A percentile compares a stretch with the other conserved stretches of the same genome.
Conservation (phyloP, 352 stramenopile species). For the Aphanomyces cochlioides region DNA sequence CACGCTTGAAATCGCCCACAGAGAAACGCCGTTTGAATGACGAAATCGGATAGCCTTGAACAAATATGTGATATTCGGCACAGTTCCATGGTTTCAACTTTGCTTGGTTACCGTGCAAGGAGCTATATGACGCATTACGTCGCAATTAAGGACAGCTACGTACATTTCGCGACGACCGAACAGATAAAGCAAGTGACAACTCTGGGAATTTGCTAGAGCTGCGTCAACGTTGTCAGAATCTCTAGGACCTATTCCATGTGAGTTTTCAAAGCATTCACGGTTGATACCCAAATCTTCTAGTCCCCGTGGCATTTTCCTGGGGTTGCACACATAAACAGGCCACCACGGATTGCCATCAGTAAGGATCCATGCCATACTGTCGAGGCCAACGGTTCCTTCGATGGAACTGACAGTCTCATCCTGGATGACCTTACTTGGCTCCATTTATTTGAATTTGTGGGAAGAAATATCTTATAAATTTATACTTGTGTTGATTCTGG, state of each 20-base stretch:
- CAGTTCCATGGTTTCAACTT: conserved; percentile 13
- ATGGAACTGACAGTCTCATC: not conserved
- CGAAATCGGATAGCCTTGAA: conserved; percentile 9
- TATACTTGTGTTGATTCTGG: not conserved
- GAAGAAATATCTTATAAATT: conserved; percentile 9
- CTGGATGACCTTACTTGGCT: not conserved
- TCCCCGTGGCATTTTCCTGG: not conserved
- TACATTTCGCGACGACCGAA: not conserved
- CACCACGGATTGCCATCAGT: conserved; percentile 5
- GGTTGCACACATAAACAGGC: conserved; percentile 5
- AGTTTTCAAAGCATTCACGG: too few species aligned
- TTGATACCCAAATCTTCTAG: not conserved
- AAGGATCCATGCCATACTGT: conserved; percentile 3
- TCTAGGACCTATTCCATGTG: too few species aligned
- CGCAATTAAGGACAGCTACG: not conserved
- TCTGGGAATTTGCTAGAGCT: not conserved
- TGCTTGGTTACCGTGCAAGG: too few species aligned
- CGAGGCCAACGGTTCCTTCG: not conserved
- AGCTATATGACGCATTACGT: not conserved
- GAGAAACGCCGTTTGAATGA: not conserved
- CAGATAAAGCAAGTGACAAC: not conserved
- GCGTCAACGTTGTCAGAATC: not conserved
- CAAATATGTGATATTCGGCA: conserved; percentile 3
- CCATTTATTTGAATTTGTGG: not conserved
- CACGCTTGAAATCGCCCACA: not conserved